Percentiles rank a stretch among this genome's conserved stretches.
These are phyloP conservation scores for Saturnispora halmiae DNA, from an alignment of 805 yeast species.

Conservation along the genomic window DNA sequence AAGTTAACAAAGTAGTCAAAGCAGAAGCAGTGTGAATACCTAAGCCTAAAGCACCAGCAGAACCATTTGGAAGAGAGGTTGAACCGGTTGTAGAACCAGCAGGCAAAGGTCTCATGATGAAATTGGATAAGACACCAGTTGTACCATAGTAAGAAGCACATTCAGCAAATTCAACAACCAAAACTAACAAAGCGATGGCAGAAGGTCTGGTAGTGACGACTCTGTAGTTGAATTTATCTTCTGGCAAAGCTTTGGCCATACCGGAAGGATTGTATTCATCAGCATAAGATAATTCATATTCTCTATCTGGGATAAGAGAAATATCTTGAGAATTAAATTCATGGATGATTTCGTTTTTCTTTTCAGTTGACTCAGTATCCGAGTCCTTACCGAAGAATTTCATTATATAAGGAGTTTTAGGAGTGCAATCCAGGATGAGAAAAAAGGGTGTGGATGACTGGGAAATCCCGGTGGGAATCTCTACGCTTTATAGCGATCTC, in stretches of 20 bases:
- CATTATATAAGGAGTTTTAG: no score
- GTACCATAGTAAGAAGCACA: conserved; percentile 47
- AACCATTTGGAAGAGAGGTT: conserved; percentile 20
- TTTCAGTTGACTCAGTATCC: not conserved
- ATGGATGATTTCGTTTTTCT: not conserved
- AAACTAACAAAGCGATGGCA: conserved; percentile 33
- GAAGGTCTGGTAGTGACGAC: conserved; percentile 34
- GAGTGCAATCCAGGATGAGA: no score
- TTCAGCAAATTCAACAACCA: conserved; percentile 43
- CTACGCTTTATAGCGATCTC: no score
- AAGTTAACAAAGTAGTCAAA: conserved; percentile 38
- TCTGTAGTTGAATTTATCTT: conserved; percentile 28
- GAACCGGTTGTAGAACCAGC: conserved; percentile 39
- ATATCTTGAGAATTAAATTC: not conserved
- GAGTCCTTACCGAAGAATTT: conserved; percentile 1
- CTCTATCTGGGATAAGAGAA: conserved; percentile 1
- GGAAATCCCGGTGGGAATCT: no score
- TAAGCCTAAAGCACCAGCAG: conserved; percentile 43
- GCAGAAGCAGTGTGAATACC: conserved; percentile 41
- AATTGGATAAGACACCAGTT: conserved; percentile 36
- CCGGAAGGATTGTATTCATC: conserved; percentile 28
- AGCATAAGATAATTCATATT: conserved; percentile 17
- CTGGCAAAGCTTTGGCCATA: conserved; percentile 19
- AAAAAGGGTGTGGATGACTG: no score
- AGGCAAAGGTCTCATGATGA: conserved; percentile 45